Conservation (phyloP, 208 protist species). For the Trypanosoma scelopori region DNA sequence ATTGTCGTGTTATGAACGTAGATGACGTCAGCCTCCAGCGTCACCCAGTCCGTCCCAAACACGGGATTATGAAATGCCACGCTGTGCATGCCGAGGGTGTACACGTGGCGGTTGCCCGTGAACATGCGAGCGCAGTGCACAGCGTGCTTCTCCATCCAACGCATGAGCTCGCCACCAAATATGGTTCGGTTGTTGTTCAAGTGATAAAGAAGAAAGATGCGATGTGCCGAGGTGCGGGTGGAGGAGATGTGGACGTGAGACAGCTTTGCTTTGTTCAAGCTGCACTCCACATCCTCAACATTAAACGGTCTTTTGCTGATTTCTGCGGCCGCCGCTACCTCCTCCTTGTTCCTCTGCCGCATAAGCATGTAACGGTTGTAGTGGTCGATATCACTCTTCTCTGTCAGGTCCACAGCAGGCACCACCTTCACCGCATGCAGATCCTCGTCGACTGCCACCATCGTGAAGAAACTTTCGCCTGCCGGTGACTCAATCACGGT, state of each 20-base stretch:
- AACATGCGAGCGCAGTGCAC: constrained; percentile 89
- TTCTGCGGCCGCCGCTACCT: constrained; percentile 18
- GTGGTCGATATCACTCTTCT: constrained; percentile 59
- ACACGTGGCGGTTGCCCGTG: constrained; percentile 85
- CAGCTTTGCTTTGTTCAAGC: constrained; percentile 58
- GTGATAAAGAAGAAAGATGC: constrained; percentile 85
- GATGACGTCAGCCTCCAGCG: constrained; percentile 76
- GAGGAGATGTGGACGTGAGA: constrained; percentile 52
- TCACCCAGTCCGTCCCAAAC: constrained; percentile 85
- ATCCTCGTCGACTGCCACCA: constrained; percentile 83
- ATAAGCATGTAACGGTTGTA: constrained; percentile 63
- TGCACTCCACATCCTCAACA: constrained; percentile 50
- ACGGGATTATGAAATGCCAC: constrained; percentile 85
- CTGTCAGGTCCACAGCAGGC: constrained; percentile 74
- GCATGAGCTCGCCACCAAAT: constrained; percentile 91
- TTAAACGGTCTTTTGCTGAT: constrained; percentile 32
- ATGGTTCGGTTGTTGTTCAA: constrained; percentile 94
- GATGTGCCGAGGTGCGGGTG: constrained; percentile 62
- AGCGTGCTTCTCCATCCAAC: constrained; percentile 91
- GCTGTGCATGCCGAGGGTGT: constrained; percentile 89
- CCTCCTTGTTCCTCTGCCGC: constrained; percentile 44
- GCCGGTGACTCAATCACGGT: constrained; percentile 57
- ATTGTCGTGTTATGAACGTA: constrained; percentile 91
- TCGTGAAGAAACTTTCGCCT: constrained; percentile 87
- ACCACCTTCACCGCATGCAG: constrained; percentile 78